Evolutionary conservation across 192 early-diverging fungal genomes (phyloP).

Genomic region (Umbelopsis sp.): DNA sequence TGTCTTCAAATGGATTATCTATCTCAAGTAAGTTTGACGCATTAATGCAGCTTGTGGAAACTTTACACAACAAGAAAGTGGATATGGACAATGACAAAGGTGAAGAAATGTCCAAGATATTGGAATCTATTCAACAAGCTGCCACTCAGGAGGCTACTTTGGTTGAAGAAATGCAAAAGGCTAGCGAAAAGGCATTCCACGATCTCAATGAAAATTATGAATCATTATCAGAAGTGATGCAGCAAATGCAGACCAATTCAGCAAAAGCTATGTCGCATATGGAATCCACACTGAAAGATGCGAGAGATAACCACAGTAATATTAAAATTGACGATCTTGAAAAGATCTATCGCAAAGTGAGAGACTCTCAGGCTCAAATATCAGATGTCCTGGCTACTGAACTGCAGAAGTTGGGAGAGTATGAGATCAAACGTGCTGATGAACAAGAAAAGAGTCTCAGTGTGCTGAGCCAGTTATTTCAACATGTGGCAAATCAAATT

Average conservation of each 20-base stretch:
- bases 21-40: constrained; percentile 31
- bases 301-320: neutral
- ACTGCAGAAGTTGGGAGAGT: constrained; percentile 17
- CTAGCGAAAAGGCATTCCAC: neutral
- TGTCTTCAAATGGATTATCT: neutral
- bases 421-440: constrained; percentile 14
- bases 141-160: neutral
- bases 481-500: constrained; percentile 28
- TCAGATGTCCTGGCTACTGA: neutral
- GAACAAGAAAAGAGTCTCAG: constrained; percentile 29
- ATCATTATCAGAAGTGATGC: neutral
- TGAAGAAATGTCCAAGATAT: neutral
- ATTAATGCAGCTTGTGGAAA: constrained; percentile 28
- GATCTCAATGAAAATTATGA: neutral
- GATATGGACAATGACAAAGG: neutral
- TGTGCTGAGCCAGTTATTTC: constrained; percentile 28
- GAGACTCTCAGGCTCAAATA: constrained; percentile 5
- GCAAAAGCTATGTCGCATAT: neutral
- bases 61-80: constrained; percentile 15
- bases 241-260: neutral
- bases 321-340: constrained; percentile 12
- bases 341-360: constrained; percentile 16
- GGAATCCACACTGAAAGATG: neutral
- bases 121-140: constrained; percentile 3
- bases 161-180: neutral